Evolutionary conservation across 2,329 filamentous ascomycete genomes (phyloP).

Genomic region (Ascochyta lentis): DNA sequence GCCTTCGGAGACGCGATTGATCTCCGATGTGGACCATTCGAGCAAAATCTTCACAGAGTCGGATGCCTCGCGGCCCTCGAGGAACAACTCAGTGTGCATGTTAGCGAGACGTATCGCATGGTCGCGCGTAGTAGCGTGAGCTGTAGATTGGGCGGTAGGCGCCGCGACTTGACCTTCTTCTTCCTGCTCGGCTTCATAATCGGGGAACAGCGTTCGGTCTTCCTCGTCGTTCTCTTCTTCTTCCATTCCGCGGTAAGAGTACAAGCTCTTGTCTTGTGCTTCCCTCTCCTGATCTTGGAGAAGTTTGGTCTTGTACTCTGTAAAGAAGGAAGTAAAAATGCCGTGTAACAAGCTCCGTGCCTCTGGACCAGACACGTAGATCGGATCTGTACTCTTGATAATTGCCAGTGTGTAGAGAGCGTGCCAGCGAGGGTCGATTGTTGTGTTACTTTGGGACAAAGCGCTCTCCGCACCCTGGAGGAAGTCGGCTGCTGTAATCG

Average conservation of each 20-base stretch:
- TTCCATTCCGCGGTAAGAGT: conserved; percentile 82
- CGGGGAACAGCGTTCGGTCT: conserved; percentile 82
- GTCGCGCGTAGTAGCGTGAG: conserved; percentile 37
- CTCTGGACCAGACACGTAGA: conserved; percentile 14
- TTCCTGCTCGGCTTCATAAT: conserved; percentile 66
- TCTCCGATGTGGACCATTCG: conserved; percentile 39
- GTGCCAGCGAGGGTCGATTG: conserved; percentile 47
- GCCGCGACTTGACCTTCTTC: conserved; percentile 34
- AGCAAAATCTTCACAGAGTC: conserved; percentile 38
- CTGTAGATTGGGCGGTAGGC: background rate
- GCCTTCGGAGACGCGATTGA: conserved; percentile 36
- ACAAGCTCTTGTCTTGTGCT: conserved; percentile 76
- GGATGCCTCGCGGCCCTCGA: conserved; percentile 23
- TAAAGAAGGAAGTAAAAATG: conserved; percentile 75
- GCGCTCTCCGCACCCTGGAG: conserved; percentile 28
- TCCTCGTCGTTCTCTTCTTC: conserved; percentile 81
- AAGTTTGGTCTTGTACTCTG: conserved; percentile 80
- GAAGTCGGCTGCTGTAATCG: conserved; percentile 25
- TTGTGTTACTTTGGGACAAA: conserved; percentile 28
- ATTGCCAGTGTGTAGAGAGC: conserved; percentile 37
- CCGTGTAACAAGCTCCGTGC: conserved; percentile 62
- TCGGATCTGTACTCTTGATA: conserved; percentile 34
- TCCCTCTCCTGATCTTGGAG: conserved; percentile 77
- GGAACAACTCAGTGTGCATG: conserved; percentile 44
- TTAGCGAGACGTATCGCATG: conserved; percentile 44